Evolutionary conservation across 306 rosid species (phyloP).

Genomic region (Leucaena leucocephala): DNA sequence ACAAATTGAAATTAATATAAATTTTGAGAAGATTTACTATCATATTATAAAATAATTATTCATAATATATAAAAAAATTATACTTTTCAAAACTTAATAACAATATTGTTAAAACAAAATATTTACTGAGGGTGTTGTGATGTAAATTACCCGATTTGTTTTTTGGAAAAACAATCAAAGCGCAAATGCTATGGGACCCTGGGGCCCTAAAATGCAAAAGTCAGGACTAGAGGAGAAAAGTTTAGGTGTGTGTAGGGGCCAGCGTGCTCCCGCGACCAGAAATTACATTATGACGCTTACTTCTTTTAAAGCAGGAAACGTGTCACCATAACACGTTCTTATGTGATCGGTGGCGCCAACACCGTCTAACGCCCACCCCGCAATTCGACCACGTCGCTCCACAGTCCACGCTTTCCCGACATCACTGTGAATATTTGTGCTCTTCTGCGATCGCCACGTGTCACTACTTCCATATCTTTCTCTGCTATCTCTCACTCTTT

Average conservation of each 20-base stretch:
- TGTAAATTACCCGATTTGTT: no score
- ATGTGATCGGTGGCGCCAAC: not conserved
- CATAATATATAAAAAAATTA: no score
- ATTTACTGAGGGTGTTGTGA: no score
- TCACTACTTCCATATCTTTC: not conserved
- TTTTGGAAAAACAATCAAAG: no score
- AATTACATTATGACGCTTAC: not conserved
- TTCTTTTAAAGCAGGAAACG: not conserved
- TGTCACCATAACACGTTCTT: not conserved
- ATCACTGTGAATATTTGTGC: not conserved
- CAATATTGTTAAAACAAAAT: no score
- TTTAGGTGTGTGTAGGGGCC: not conserved
- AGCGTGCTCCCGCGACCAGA: conserved; percentile 30
- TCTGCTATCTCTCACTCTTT: not conserved
- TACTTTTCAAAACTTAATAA: no score
- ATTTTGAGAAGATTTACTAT: no score
- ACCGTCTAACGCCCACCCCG: not conserved
- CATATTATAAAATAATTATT: no score
- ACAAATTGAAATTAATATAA: no score
- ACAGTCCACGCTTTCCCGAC: not conserved
- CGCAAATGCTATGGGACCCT: not conserved
- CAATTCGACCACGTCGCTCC: conserved; percentile 21
- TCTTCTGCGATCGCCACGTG: conserved; percentile 28
- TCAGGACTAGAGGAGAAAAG: not conserved
- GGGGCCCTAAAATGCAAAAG: not conserved